Conservation (phyloP, 2,329 filamentous ascomycete genomes). For the Didymella sp. region DNA sequence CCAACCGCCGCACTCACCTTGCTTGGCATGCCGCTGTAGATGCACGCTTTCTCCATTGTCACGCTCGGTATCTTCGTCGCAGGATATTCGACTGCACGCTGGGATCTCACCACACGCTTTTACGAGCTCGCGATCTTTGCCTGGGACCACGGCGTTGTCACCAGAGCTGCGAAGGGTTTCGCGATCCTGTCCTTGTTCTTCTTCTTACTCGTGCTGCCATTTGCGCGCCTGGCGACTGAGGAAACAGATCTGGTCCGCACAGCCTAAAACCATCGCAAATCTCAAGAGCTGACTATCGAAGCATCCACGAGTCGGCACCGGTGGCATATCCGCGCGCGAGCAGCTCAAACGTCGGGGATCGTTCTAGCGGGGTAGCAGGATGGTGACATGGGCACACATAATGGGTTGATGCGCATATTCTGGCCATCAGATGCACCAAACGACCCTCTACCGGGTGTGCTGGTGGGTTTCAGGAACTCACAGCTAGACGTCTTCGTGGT, state of each 20-base stretch:
- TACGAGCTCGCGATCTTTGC: conserved; percentile 98
- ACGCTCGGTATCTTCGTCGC: conserved; percentile 98
- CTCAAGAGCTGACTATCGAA: conserved; percentile 49
- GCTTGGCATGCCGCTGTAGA: conserved; percentile 58
- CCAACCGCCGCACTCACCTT: not conserved
- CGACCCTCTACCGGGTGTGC: conserved; percentile 77
- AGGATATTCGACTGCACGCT: conserved; percentile 98
- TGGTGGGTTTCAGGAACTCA: conserved; percentile 96
- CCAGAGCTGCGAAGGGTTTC: conserved; percentile 85
- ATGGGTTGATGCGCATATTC: conserved; percentile 97
- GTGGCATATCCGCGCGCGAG: conserved; percentile 91
- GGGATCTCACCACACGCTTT: conserved; percentile 94
- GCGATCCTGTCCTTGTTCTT: conserved; percentile 83
- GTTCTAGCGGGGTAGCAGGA: conserved; percentile 69
- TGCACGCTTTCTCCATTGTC: conserved; percentile 97
- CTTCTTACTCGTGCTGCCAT: conserved; percentile 80
- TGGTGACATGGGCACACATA: conserved; percentile 69
- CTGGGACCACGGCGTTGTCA: conserved; percentile 97
- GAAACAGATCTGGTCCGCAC: conserved; percentile 79
- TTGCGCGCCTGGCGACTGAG: conserved; percentile 79
- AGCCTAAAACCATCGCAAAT: not conserved
- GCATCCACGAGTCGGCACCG: conserved; percentile 81
- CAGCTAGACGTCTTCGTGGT: conserved; percentile 89
- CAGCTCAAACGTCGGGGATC: conserved; percentile 93
- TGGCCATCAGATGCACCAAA: conserved; percentile 89